phyloP scores from a whole-genome alignment of 106 monocot species.

The Platanthera guangdongensis region DNA sequence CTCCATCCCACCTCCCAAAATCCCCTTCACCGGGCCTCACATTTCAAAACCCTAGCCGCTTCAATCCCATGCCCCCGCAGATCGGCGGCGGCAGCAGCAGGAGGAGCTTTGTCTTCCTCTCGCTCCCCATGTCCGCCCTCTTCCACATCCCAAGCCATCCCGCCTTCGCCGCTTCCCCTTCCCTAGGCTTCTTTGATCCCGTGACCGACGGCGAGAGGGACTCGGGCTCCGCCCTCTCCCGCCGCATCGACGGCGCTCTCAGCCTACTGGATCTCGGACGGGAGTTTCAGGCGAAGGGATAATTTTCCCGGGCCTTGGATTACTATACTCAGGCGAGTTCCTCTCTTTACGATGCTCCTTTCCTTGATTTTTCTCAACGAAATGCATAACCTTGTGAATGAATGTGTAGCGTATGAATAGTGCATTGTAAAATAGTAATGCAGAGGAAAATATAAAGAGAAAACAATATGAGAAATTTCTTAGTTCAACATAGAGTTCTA shows the following conservation, averaged over 20 bases:
- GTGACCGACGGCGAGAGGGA: conserved; percentile 32
- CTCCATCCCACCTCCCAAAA: neutral
- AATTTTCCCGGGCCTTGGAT: conserved; percentile 44
- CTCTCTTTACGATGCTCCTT: neutral
- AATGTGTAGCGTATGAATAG: too few species aligned
- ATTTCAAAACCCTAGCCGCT: neutral
- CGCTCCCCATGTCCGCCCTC: conserved; percentile 23
- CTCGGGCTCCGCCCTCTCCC: conserved; percentile 38
- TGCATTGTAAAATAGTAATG: too few species aligned
- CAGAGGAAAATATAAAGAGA: too few species aligned
- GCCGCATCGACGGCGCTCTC: conserved; percentile 47
- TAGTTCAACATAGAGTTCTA: too few species aligned
- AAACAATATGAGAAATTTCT: too few species aligned
- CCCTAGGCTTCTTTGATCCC: conserved; percentile 17
- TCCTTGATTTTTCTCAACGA: neutral
- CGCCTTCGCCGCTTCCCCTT: neutral
- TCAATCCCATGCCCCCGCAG: neutral
- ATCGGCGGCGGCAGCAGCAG: conserved; percentile 13
- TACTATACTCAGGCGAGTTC: conserved; percentile 40
- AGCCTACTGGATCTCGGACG: conserved; percentile 47
- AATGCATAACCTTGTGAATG: too few species aligned
- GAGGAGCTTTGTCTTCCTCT: conserved; percentile 19
- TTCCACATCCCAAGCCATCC: conserved; percentile 1
- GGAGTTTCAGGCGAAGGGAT: conserved; percentile 62
- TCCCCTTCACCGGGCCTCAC: neutral